Evolutionary conservation across 2,329 filamentous ascomycete genomes (phyloP), one percentile per base, ranked within the genome.

Genomic region (Arthrobotrys sinensis): DNA sequence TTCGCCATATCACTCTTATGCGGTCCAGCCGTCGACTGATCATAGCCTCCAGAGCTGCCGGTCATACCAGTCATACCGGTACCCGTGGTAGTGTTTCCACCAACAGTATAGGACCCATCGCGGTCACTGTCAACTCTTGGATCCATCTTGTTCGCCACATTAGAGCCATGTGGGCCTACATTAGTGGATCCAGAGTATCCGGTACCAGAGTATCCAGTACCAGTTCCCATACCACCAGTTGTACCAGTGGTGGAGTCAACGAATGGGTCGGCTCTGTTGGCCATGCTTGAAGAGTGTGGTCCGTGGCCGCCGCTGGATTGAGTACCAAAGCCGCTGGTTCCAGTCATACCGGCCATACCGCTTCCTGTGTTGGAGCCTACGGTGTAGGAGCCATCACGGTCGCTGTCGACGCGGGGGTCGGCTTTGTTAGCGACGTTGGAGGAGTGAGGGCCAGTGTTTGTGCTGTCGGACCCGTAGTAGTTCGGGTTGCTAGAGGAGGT

Each of bases 191-290:
- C 72, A 6, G 36, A 32, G 36, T 40, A 60, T 48, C 72, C 72
- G 0, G 72, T 65, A n/a, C n/a, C n/a, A n/a, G n/a, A n/a, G n/a
- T n/a, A n/a, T n/a, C n/a, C n/a, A 21, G 16, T 48, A 8, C 63
- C 57, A 34, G 24, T 63, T 36, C 64, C 65, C 4, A 5, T 38
- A 50, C n/a, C n/a, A n/a, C n/a, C n/a, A 52, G 16, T 60, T 4
- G 38, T 40, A n/a, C 73, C 73, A n/a, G 66, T 77, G 11, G 73
- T 85, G 10, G 86, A 87, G 83, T 90, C 88, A 55, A 90, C 87
- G 28, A 86, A 84, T 2, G 88, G 88, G 69, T 89, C 88, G 1
- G 85, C 43, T 85, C 89, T 89, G 86, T 90, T 90, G 80, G 86
- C 2, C 43, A 86, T 73, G 81, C 89, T 86, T 38, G 83, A 85